Evolutionary conservation across 352 stramenopile species (phyloP).

Genomic region (Achlya hypogyna): DNA sequence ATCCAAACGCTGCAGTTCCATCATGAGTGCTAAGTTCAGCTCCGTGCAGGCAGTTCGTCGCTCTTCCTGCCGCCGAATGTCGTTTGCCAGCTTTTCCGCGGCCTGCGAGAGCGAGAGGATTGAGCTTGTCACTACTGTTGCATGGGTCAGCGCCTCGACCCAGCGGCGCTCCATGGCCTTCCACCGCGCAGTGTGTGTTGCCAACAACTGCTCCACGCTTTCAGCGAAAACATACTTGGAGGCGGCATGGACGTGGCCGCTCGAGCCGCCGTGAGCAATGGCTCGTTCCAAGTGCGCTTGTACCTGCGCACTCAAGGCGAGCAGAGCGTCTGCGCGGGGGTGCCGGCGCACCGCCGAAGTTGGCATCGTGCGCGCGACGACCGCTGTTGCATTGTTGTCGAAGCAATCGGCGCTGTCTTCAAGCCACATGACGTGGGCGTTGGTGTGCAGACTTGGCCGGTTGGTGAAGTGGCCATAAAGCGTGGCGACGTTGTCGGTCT

Average conservation of each 20-base stretch:
- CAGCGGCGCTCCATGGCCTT: background rate
- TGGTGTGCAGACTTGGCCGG: background rate
- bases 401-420: background rate
- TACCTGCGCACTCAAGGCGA: background rate
- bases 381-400: background rate
- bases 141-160: background rate
- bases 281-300: background rate
- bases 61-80: background rate
- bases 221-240: background rate
- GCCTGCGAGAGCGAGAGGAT: background rate
- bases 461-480: background rate
- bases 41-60: background rate
- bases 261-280: background rate
- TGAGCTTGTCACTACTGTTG: background rate
- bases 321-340: background rate
- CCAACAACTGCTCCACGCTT: background rate
- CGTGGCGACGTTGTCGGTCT: background rate
- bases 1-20: too few species aligned
- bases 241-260: background rate
- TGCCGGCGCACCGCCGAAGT: background rate
- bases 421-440: conserved; percentile 2
- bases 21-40: too few species aligned
- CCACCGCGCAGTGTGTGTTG: background rate
- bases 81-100: background rate
- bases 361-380: background rate